Conservation (phyloP, 768 basidiomycete species). For the Polyporus arcularius region DNA sequence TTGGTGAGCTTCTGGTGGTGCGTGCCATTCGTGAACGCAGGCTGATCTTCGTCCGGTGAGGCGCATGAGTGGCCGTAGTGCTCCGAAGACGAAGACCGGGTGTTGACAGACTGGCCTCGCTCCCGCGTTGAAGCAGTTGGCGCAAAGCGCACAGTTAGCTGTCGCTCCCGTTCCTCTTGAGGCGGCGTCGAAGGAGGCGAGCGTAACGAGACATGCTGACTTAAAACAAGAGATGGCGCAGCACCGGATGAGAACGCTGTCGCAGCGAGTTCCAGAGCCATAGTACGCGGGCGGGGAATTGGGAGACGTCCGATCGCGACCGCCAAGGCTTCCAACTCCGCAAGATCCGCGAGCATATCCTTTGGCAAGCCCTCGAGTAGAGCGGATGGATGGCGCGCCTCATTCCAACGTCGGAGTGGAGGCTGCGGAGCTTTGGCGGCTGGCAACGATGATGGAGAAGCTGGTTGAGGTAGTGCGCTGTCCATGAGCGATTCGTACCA, state of each 20-base stretch:
- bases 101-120: background rate
- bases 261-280: background rate
- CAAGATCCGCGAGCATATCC: background rate
- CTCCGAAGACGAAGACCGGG: background rate
- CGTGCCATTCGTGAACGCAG: constrained; percentile 3
- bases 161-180: background rate
- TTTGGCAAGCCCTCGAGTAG: background rate
- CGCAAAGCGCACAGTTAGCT: background rate
- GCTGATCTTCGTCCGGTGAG: background rate
- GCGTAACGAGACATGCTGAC: background rate
- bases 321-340: constrained; percentile 6
- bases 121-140: background rate
- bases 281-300: background rate
- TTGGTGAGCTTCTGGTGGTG: constrained; percentile 14
- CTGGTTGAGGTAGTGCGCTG: background rate
- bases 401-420: background rate
- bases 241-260: background rate
- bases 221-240: background rate
- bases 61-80: background rate
- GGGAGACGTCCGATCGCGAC: background rate
- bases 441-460: background rate
- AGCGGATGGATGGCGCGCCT: background rate
- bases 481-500: constrained; percentile 22
- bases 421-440: background rate
- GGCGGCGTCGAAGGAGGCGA: background rate